These are phyloP conservation scores for Omphalotus olearius DNA, from an alignment of 1,284 basidiomycete genomes.

Conservation along the genomic window DNA sequence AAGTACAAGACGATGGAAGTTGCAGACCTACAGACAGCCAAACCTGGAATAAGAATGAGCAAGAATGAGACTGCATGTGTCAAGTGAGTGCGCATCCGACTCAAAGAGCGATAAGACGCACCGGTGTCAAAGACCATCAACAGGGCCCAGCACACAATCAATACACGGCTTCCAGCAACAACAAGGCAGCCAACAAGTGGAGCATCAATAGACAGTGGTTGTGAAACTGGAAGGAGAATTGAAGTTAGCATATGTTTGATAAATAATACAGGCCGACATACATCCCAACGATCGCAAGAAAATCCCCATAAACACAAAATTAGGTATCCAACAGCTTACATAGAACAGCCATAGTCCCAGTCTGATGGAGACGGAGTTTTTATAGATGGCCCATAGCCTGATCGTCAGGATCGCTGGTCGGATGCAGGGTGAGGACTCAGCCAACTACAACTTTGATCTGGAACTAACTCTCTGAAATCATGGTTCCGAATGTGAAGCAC, in stretches of 20 bases:
- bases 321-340: not conserved
- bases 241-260: too few relatives aligned
- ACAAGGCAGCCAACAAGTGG: not conserved
- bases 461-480: too few relatives aligned
- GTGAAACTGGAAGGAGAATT: too few relatives aligned
- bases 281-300: not conserved
- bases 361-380: not conserved
- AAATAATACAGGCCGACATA: not conserved
- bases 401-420: too few relatives aligned
- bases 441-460: too few relatives aligned
- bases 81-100: not conserved
- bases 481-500: too few relatives aligned
- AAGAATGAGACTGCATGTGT: not conserved
- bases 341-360: not conserved
- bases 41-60: not conserved
- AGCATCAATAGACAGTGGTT: too few relatives aligned
- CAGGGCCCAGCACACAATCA: not conserved
- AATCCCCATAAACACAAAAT: not conserved
- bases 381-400: too few relatives aligned
- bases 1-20: too few relatives aligned
- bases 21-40: not conserved
- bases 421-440: too few relatives aligned
- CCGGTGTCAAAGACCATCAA: not conserved
- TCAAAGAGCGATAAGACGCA: not conserved
- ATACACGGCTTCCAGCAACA: not conserved